phyloP scores from a whole-genome alignment of 1,139 yeast species.

The Kurtzmaniella quercitrusa region DNA sequence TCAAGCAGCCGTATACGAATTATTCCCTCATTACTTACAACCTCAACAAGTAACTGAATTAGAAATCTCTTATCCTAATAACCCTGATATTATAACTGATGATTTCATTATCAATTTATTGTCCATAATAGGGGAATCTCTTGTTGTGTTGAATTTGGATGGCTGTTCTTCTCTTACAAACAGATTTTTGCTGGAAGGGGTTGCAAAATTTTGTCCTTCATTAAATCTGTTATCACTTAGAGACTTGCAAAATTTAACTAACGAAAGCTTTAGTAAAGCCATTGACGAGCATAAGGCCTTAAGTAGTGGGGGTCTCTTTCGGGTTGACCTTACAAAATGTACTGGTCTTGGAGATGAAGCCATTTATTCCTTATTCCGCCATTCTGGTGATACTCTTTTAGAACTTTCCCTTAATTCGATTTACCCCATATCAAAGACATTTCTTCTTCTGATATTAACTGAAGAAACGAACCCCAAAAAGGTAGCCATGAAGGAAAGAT shows the following conservation, averaged over 20 bases:
- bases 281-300: conserved; percentile 45
- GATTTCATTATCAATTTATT: conserved; percentile 63
- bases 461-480: conserved; percentile 29
- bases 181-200: conserved; percentile 51
- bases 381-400: conserved; percentile 63
- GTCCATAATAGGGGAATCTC: conserved; percentile 57
- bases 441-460: conserved; percentile 42
- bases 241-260: conserved; percentile 57
- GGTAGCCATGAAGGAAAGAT: conserved; percentile 23
- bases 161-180: conserved; percentile 77
- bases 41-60: conserved; percentile 46
- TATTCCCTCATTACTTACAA: conserved; percentile 58
- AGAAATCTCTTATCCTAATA: conserved; percentile 65
- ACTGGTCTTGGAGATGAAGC: conserved; percentile 59
- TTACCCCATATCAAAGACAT: conserved; percentile 47
- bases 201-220: conserved; percentile 53
- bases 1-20: conserved; percentile 53
- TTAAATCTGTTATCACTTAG: conserved; percentile 51
- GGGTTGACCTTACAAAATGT: conserved; percentile 65
- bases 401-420: conserved; percentile 71
- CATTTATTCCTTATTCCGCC: conserved; percentile 54
- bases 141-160: conserved; percentile 57
- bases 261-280: conserved; percentile 57
- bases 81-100: conserved; percentile 66
- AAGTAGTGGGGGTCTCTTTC: conserved; percentile 55